Percentiles rank a stretch among this genome's conserved stretches.
These are phyloP conservation scores for Penicillium pulvis DNA, from an alignment of 495 filamentous ascomycete genomes.

Conservation along the genomic window DNA sequence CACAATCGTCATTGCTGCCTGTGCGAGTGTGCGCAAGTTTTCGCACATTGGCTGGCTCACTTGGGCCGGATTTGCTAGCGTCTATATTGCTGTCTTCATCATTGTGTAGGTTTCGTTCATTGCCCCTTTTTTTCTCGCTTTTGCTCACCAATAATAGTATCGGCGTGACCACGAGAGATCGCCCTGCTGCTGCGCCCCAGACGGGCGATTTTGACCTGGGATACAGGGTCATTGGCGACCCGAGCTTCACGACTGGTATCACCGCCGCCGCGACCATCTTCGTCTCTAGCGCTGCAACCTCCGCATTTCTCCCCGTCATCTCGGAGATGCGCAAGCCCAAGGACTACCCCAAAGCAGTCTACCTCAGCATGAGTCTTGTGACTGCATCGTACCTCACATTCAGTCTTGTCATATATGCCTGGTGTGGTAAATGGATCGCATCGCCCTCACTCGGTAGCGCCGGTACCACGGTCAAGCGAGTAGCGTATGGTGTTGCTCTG, in stretches of 20 bases:
- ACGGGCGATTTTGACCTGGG: slow-evolving; percentile 48
- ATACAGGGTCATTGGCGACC: slow-evolving; percentile 36
- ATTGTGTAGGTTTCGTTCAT: slow-evolving; percentile 38
- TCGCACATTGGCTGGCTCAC: slow-evolving; percentile 49
- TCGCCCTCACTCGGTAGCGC: slow-evolving; percentile 74
- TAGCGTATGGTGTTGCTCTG: slow-evolving; percentile 72
- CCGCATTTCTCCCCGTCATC: slow-evolving; percentile 73
- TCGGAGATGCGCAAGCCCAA: slow-evolving; percentile 71
- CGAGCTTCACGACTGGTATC: slow-evolving; percentile 41
- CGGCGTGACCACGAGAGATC: slow-evolving; percentile 43
- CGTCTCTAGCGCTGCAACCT: slow-evolving; percentile 56
- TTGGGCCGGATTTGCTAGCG: slow-evolving; percentile 46
- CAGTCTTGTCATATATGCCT: slow-evolving; percentile 63
- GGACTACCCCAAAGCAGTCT: slow-evolving; percentile 66
- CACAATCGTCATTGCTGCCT: slow-evolving; percentile 67
- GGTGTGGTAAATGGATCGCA: slow-evolving; percentile 64
- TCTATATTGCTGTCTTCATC: slow-evolving; percentile 51
- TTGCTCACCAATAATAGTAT: slow-evolving; percentile 25
- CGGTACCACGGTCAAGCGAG: slow-evolving; percentile 60
- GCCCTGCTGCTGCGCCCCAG: slow-evolving; percentile 41
- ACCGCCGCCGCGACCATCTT: slow-evolving; percentile 45
- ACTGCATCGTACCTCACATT: slow-evolving; percentile 62
- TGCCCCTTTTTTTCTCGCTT: not conserved
- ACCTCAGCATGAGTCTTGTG: slow-evolving; percentile 61
- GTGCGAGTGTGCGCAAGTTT: slow-evolving; percentile 42